Base-by-base conservation (phyloP, 1,139 yeast genomes). In the Taphrina communis region DNA sequence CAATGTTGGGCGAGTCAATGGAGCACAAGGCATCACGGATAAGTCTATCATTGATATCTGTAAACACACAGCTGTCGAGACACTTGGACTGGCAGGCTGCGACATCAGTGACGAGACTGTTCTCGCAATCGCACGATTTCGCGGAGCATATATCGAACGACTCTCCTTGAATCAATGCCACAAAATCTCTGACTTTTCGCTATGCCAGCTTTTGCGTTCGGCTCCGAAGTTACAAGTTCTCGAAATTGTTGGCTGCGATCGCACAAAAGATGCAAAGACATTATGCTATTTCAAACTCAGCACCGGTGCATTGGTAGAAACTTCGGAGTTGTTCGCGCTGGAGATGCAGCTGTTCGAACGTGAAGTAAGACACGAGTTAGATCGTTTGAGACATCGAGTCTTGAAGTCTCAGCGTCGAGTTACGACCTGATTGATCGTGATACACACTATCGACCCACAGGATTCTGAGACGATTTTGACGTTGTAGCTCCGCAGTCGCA, bases 81-180 rank as follows among this genome's bases (percentile, higher is more conserved):
- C 97, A 0, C 81, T 93, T 61, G 98, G 98, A 0, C 79, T 91
- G 17, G 97, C 98, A 0, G 98, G 98, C 7, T 90, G 97, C 77
- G 82, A 84, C 69, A 83, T 93, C 38, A 85, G 89, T 21, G 97
- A 93, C 78, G 82, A 86, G 61, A 82, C 89, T 6, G 79, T 93
- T 36, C 90, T 96, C 96, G 94, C 89, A 75, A 79, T 92, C 58
- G 94, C 94, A 0, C 77, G 83, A 35, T 78, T 82, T 71, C 83
- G 89, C 70, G 88, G 90, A 46, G 76, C 76, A 1, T 75, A 79
- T 3, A 75, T 93, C 6, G 86, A 86, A 74, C 82, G 97, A 68
- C 80, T 93, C 50, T 89, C 96, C 12, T 77, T 93, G 59, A 93
- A 93, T 78, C 87, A 88, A 74, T 93, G 98, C 77, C 82, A 82